These are phyloP conservation scores for Bombardia bombarda DNA, from an alignment of 495 filamentous ascomycete genomes.

Conservation along the genomic window DNA sequence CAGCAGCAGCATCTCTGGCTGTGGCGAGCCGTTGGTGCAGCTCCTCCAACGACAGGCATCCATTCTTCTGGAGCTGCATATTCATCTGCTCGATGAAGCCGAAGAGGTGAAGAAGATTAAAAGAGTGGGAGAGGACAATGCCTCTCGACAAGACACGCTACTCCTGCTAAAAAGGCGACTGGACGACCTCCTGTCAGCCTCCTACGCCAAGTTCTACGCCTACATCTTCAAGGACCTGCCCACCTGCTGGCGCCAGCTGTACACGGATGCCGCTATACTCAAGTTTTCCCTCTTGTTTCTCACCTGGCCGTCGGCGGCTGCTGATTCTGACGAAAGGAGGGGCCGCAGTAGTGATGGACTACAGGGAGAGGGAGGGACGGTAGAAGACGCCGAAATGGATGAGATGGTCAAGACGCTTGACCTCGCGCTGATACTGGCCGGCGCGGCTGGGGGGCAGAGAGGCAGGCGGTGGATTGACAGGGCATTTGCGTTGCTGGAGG, in stretches of 20 bases:
- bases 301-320: background rate
- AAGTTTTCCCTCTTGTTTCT: slow-evolving; percentile 42
- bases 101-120: too few relatives aligned
- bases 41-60: slow-evolving; percentile 29
- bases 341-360: background rate
- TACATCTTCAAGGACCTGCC: slow-evolving; percentile 72
- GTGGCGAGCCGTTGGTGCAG: slow-evolving; percentile 26
- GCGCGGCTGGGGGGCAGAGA: slow-evolving; percentile 45
- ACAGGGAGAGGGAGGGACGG: background rate
- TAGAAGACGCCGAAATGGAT: slow-evolving; percentile 27
- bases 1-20: slow-evolving; percentile 18
- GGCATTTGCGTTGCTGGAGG: slow-evolving; percentile 39
- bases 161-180: slow-evolving; percentile 25
- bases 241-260: slow-evolving; percentile 65
- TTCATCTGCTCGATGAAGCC: too few relatives aligned
- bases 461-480: slow-evolving; percentile 55
- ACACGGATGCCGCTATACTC: slow-evolving; percentile 67
- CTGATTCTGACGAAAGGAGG: slow-evolving; percentile 2
- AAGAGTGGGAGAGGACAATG: background rate
- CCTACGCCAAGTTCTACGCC: slow-evolving; percentile 58
- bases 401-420: slow-evolving; percentile 62
- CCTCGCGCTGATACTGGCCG: slow-evolving; percentile 74
- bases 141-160: background rate
- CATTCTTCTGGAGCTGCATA: slow-evolving; percentile 15
- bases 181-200: slow-evolving; percentile 33